phyloP scores from a whole-genome alignment of 2,329 filamentous ascomycete species.

The Hymenotorrendiella dingleyae region DNA sequence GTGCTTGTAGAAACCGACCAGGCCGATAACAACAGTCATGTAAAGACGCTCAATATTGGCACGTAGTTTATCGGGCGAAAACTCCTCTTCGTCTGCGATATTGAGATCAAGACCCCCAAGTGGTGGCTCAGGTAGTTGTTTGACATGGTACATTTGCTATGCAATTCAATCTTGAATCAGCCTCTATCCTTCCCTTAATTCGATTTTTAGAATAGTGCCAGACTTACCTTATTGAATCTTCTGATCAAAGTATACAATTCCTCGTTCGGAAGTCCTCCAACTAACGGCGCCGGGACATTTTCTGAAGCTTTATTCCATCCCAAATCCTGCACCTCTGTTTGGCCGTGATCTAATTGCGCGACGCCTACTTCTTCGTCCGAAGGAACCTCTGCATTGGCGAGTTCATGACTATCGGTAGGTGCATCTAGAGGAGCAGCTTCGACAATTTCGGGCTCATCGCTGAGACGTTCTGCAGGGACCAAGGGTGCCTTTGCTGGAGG shows the following conservation, averaged over 20 bases:
- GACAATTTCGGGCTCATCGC: slow-evolving; percentile 18
- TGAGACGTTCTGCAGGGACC: not conserved
- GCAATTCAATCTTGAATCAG: not conserved
- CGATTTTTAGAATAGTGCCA: too few relatives aligned
- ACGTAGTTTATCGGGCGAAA: slow-evolving; percentile 15
- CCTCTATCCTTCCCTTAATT: too few relatives aligned
- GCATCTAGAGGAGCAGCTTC: slow-evolving; percentile 21
- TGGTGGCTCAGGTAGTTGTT: slow-evolving; percentile 12
- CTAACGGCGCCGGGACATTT: slow-evolving; percentile 48
- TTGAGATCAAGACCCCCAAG: slow-evolving; percentile 16
- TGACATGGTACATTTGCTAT: slow-evolving; percentile 24
- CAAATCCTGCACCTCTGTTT: slow-evolving; percentile 46
- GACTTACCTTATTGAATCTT: slow-evolving; percentile 21
- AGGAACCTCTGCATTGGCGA: slow-evolving; percentile 36
- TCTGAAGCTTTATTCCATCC: slow-evolving; percentile 50
- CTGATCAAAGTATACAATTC: slow-evolving; percentile 48
- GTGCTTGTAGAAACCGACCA: slow-evolving; percentile 16
- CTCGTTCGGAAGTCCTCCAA: slow-evolving; percentile 56
- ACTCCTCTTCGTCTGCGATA: slow-evolving; percentile 15
- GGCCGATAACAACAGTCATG: slow-evolving; percentile 12
- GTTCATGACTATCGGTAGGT: slow-evolving; percentile 36
- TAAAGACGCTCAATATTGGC: slow-evolving; percentile 17
- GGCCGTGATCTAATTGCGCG: slow-evolving; percentile 35
- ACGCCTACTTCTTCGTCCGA: slow-evolving; percentile 35
- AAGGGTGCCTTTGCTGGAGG: not conserved